These are phyloP conservation scores for Nematodospora valgi DNA, from an alignment of 805 yeast species.

Conservation along the genomic window DNA sequence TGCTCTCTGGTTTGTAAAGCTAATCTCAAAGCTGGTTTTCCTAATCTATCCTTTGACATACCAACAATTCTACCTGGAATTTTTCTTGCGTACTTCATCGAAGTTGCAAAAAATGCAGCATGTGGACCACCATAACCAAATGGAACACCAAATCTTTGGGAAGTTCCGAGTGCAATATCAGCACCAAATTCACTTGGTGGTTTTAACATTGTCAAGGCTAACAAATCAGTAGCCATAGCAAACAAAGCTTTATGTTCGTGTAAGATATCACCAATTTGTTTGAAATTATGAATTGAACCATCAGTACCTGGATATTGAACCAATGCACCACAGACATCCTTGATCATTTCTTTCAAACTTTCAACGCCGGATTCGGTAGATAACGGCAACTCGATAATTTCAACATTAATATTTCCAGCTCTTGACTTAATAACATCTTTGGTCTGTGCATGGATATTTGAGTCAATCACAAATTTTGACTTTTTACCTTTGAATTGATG, in stretches of 20 bases:
- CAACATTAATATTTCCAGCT: constrained; percentile 70
- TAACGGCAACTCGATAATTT: constrained; percentile 57
- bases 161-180: constrained; percentile 86
- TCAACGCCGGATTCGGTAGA: constrained; percentile 35
- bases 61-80: constrained; percentile 98
- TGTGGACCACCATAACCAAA: constrained; percentile 99
- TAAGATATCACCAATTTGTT: constrained; percentile 56
- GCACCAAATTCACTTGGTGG: constrained; percentile 88
- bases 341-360: constrained; percentile 20
- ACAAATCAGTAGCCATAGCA: constrained; percentile 85
- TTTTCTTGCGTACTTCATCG: constrained; percentile 77
- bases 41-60: constrained; percentile 85
- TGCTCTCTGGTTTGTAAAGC: constrained; percentile 98
- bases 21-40: constrained; percentile 82
- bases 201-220: constrained; percentile 80
- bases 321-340: constrained; percentile 70
- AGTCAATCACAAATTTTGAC: constrained; percentile 66
- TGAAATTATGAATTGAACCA: constrained; percentile 58
- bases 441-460: constrained; percentile 81
- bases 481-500: constrained; percentile 67
- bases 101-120: constrained; percentile 93
- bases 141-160: constrained; percentile 97
- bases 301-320: constrained; percentile 90
- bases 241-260: constrained; percentile 74
- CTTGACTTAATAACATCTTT: constrained; percentile 74